These are phyloP conservation scores for Cordyceps javanica DNA, from an alignment of 2,329 filamentous ascomycete species.

Conservation along the genomic window DNA sequence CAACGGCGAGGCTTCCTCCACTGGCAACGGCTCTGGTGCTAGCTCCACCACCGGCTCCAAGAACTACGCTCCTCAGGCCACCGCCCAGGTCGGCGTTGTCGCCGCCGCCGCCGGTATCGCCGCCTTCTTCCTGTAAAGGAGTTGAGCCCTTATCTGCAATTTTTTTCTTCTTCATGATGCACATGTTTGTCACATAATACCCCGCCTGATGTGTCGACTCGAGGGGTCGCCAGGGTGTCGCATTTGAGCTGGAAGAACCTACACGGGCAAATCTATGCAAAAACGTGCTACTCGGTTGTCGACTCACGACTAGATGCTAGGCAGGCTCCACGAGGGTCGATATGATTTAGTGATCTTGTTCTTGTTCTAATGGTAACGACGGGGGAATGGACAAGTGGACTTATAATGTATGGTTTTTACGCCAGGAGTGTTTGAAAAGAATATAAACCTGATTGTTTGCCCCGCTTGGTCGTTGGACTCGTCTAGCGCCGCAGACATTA, in stretches of 20 bases:
- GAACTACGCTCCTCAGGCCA: conserved; percentile 25
- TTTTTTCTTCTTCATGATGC: conserved; percentile 24
- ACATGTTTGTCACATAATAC: conserved; percentile 39
- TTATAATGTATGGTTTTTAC: conserved; percentile 16
- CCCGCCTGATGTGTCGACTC: conserved; percentile 26
- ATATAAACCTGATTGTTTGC: conserved; percentile 9
- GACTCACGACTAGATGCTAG: conserved; percentile 23
- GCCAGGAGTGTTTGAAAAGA: conserved; percentile 7
- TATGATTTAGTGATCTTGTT: conserved; percentile 26
- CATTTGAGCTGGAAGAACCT: conserved; percentile 8
- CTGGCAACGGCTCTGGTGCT: conserved; percentile 16
- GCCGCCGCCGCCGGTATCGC: conserved; percentile 45
- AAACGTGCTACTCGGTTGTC: conserved; percentile 17
- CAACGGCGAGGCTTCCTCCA: conserved; percentile 5
- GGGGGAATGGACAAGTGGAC: conserved; percentile 23
- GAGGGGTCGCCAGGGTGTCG: conserved; percentile 17
- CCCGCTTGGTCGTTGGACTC: neutral
- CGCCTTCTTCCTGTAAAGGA: conserved; percentile 40
- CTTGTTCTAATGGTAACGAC: conserved; percentile 29
- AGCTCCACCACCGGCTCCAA: conserved; percentile 17
- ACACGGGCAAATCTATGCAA: neutral
- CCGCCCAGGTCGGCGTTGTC: conserved; percentile 39
- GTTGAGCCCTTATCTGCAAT: neutral
- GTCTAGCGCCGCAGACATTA: neutral
- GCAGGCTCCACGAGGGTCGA: conserved; percentile 26